Percentiles rank a stretch among this genome's conserved stretches.
These are phyloP conservation scores for Physocladia obscura DNA, from an alignment of 192 early-diverging fungal species.

Conservation along the genomic window DNA sequence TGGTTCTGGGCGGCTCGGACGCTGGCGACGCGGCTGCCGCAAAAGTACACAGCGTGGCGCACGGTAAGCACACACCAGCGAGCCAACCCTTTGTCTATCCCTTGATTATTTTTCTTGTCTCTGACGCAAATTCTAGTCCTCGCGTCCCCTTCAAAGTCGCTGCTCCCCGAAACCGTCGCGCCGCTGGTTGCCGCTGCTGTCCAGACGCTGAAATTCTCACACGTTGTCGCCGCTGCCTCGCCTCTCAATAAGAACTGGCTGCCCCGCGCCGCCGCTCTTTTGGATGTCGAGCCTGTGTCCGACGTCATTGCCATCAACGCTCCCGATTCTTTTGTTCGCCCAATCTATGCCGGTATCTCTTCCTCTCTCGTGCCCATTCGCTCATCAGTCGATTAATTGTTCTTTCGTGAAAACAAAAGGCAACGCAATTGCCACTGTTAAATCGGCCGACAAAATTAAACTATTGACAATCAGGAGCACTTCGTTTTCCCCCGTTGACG, in stretches of 20 bases:
- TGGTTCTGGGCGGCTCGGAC: constrained; percentile 69
- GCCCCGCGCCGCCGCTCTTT: constrained; percentile 87
- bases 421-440: constrained; percentile 95
- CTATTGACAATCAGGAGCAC: constrained; percentile 87
- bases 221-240: constrained; percentile 84
- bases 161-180: constrained; percentile 78
- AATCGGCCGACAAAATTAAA: constrained; percentile 84
- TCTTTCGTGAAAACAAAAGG: constrained; percentile 48
- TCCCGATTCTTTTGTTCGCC: constrained; percentile 88
- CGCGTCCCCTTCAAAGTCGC: constrained; percentile 83
- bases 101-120: too few species aligned
- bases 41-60: background rate
- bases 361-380: background rate
- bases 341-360: constrained; percentile 88
- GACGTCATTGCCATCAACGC: constrained; percentile 80
- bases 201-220: constrained; percentile 71
- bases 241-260: constrained; percentile 93
- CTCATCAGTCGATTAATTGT: background rate
- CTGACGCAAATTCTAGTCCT: too few species aligned
- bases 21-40: constrained; percentile 50
- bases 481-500: constrained; percentile 77
- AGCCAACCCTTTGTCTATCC: too few species aligned
- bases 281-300: constrained; percentile 88
- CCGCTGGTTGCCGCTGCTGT: constrained; percentile 68
- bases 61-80: too few species aligned